Conservation (phyloP, 192 early-diverging fungal species). For the Entomortierella chlamydospora region DNA sequence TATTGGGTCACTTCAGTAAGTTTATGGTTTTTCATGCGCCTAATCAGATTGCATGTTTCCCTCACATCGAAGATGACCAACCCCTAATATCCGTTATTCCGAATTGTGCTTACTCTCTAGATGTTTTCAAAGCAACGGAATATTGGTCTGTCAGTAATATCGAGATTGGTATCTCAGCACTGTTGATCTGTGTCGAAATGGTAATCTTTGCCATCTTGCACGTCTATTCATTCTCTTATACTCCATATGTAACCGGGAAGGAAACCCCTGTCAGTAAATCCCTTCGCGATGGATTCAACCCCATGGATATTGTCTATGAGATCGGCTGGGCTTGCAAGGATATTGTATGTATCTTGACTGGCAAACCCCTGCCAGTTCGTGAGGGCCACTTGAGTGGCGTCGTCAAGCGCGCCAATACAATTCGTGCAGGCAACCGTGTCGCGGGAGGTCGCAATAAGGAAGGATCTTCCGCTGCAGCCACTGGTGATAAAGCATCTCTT, state of each 20-base stretch:
- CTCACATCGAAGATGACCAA: background rate
- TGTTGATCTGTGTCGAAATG: conserved; percentile 57
- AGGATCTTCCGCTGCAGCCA: too few relatives aligned
- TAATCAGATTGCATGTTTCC: background rate
- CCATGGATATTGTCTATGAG: conserved; percentile 39
- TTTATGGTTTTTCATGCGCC: background rate
- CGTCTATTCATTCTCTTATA: conserved; percentile 52
- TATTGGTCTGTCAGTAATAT: conserved; percentile 51
- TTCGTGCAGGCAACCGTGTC: conserved; percentile 21
- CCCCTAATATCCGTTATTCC: too few relatives aligned
- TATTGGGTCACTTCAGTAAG: conserved; percentile 35
- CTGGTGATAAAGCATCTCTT: too few relatives aligned
- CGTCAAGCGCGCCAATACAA: conserved; percentile 37
- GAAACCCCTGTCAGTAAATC: conserved; percentile 36
- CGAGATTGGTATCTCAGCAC: conserved; percentile 44
- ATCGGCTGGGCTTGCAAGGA: conserved; percentile 46
- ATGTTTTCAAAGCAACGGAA: conserved; percentile 29
- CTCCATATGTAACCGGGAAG: conserved; percentile 10
- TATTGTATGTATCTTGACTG: conserved; percentile 12
- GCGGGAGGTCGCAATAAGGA: too few relatives aligned
- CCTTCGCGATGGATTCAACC: conserved; percentile 52
- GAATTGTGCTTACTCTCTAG: too few relatives aligned
- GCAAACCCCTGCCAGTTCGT: conserved; percentile 26
- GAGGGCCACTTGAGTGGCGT: conserved; percentile 43
- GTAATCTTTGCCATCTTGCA: conserved; percentile 56